These are phyloP conservation scores for Logfia minima DNA, from an alignment of 129 eudicot genomes.

Conservation along the genomic window DNA sequence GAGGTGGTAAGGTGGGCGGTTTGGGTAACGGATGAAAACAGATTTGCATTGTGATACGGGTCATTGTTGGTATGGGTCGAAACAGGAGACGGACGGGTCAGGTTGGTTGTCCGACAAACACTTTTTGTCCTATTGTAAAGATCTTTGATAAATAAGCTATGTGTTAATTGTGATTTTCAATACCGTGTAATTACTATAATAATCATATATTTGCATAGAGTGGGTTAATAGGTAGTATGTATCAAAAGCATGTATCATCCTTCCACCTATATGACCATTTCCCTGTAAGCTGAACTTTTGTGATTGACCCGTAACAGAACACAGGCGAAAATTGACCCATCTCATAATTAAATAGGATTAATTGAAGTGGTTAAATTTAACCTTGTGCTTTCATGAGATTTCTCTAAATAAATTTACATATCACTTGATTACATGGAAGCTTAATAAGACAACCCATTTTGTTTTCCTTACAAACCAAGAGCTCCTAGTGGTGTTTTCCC, in stretches of 20 bases:
- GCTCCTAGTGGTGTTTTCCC: conserved; percentile 99
- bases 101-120: neutral
- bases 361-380: conserved; percentile 6
- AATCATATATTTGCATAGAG: neutral
- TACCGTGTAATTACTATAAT: neutral
- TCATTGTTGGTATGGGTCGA: neutral
- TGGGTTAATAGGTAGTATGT: neutral
- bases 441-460: conserved; percentile 26
- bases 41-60: neutral
- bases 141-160: neutral
- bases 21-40: neutral
- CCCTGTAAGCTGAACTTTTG: neutral
- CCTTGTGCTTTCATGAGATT: conserved; percentile 22
- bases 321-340: neutral
- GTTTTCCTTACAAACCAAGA: conserved; percentile 66
- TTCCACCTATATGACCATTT: neutral
- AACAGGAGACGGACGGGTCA: neutral
- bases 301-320: neutral
- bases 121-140: neutral
- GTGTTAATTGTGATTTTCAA: neutral
- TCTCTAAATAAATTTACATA: conserved; percentile 48
- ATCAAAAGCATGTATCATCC: neutral
- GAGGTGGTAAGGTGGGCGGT: neutral
- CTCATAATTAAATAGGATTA: neutral
- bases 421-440: conserved; percentile 35